Evolutionary conservation across 345 rosid genomes (phyloP).

Genomic region (Crucihimalaya himalaica): DNA sequence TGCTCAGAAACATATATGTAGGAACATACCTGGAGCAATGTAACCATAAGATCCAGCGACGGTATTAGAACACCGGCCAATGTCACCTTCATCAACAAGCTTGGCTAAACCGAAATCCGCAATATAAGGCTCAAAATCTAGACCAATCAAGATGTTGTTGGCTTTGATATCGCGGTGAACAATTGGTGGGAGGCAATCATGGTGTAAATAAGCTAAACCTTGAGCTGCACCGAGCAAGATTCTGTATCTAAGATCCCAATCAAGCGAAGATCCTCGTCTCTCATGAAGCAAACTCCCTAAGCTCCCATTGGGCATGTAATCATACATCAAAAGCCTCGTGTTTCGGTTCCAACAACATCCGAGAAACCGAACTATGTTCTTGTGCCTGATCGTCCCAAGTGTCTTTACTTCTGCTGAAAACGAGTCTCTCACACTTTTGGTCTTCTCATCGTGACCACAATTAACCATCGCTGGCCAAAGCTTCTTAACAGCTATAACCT

Average conservation of each 20-base stretch:
- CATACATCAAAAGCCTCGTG: constrained; percentile 86
- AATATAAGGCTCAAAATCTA: constrained; percentile 89
- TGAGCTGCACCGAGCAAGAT: constrained; percentile 89
- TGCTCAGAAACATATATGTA: neutral
- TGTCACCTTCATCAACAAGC: constrained; percentile 88
- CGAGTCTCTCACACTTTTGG: constrained; percentile 71
- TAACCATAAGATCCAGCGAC: constrained; percentile 96
- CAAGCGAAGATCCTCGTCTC: constrained; percentile 68
- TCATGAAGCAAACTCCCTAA: constrained; percentile 89
- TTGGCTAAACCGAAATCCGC: constrained; percentile 97
- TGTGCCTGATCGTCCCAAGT: constrained; percentile 88
- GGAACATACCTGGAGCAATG: constrained; percentile 84
- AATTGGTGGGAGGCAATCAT: constrained; percentile 90
- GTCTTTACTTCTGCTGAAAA: constrained; percentile 92
- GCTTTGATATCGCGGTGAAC: constrained; percentile 96
- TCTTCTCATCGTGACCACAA: constrained; percentile 55
- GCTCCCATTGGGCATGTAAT: constrained; percentile 95
- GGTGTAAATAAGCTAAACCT: constrained; percentile 92
- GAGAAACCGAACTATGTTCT: constrained; percentile 87
- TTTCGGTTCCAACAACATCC: constrained; percentile 92
- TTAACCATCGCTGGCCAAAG: constrained; percentile 74
- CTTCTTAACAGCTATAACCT: constrained; percentile 92
- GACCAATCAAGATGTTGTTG: constrained; percentile 86
- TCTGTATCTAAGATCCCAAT: constrained; percentile 89
- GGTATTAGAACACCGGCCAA: constrained; percentile 77